Percentiles rank a stretch among this genome's conserved stretches.
These are phyloP conservation scores for Fagopyrum esculentum DNA, from an alignment of 148 eudicot genomes.

Conservation along the genomic window DNA sequence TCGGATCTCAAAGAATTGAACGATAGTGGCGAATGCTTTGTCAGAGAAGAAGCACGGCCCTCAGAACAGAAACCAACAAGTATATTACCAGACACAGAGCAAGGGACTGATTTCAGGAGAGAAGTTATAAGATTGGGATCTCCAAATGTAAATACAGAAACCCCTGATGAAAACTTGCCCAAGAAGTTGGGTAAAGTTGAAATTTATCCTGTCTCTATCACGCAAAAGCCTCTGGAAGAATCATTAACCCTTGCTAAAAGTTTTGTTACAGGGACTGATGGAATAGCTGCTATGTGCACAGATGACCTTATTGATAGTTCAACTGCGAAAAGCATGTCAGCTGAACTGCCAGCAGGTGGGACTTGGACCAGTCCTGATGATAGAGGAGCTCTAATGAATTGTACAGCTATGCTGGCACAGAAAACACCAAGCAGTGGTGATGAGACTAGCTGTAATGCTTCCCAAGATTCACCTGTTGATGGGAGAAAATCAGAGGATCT, in stretches of 20 bases:
- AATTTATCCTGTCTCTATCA: conserved; percentile 19
- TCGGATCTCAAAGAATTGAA: conserved; percentile 1
- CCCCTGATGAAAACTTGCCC: conserved; percentile 18
- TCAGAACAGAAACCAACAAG: conserved; percentile 7
- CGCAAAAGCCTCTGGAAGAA: conserved; percentile 18
- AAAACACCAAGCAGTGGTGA: conserved; percentile 17
- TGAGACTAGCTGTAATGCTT: conserved; percentile 13
- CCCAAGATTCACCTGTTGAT: conserved; percentile 19
- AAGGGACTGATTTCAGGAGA: conserved; percentile 19
- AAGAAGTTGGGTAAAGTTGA: conserved; percentile 21
- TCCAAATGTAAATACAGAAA: conserved; percentile 17
- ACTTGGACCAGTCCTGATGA: conserved; percentile 13
- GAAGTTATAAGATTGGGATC: conserved; percentile 22
- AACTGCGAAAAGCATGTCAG: not conserved
- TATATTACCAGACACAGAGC: conserved; percentile 11
- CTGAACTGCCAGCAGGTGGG: conserved; percentile 14
- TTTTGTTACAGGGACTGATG: conserved; percentile 25
- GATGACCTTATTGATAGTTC: conserved; percentile 17
- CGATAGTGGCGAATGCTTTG: conserved; percentile 3
- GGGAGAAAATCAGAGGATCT: conserved; percentile 11
- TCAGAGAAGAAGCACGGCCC: conserved; percentile 3
- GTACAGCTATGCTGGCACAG: conserved; percentile 12
- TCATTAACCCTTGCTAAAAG: conserved; percentile 20
- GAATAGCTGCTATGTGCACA: conserved; percentile 15
- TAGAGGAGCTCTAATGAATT: conserved; percentile 16